Evolutionary conservation across 108 stramenopile species (phyloP), one percentile per base, ranked within the genome.

Genomic region (Bacterosira constricta): DNA sequence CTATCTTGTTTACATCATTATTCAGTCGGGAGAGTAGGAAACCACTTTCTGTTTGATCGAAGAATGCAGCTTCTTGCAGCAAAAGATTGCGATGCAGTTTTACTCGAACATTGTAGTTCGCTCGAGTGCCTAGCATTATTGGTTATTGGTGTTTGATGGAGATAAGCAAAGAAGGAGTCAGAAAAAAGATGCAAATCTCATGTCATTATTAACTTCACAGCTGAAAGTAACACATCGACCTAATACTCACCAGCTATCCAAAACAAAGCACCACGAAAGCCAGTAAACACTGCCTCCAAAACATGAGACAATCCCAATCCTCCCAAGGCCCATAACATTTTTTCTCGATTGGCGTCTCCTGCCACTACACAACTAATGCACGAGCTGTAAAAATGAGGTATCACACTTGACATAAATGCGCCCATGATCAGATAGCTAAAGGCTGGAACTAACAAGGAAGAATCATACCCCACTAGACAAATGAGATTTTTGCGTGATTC

Each of bases 1-100:
- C 89, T 63, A 96, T 93, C 55, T 89, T 89, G 67, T 91, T 92
- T n/a, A 93, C 92, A 64, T 96, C 92, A 62, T 90, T 90, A 55
- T 92, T 88, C 18, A 97, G 80, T 46, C 91, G 86, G 58, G 86
- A 86, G 9, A 94, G 65, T 18, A 97, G 70, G 61, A 86, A 83
- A 12, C 94, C 96, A 18, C 84, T 81, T 69, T 90, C 87, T 51
- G 79, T 90, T 18, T 80, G 66, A 67, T 97, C 94, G 61, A 94
- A 95, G 65, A 87, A 97, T n/a, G 85, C 88, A 5, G 93, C 89
- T 52, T 95, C 94, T 66, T 97, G 96, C 35, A 88, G 73, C 13
- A 97, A 71, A 9, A 97, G 71, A 49, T 84, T 90, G 15, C 89
- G 87, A 82, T 94, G 90, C 27, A 94, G 77, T 54, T 91, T 91